phyloP scores from a whole-genome alignment of 192 early-diverging fungal genomes.

The Coemansia sp. region DNA sequence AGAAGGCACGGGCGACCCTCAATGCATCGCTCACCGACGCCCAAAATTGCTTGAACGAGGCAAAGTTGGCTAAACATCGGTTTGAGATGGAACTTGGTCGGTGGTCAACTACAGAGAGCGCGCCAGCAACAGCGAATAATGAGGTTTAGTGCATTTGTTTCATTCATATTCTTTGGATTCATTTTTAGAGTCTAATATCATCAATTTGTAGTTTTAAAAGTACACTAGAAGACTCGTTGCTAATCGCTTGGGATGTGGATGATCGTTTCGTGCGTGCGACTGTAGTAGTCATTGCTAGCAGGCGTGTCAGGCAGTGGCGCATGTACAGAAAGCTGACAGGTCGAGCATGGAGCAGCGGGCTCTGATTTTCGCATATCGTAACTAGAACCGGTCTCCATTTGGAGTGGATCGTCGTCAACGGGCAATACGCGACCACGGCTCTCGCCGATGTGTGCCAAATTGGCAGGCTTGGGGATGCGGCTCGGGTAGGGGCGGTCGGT shows the following conservation, averaged over 20 bases:
- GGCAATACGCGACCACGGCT: conserved; percentile 19
- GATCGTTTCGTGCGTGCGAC: neutral
- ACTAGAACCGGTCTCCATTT: conserved; percentile 12
- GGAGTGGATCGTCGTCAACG: conserved; percentile 46
- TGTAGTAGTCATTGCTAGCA: neutral
- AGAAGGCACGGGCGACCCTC: conserved; percentile 19
- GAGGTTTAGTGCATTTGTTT: neutral
- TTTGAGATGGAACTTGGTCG: conserved; percentile 36
- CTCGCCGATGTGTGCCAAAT: neutral
- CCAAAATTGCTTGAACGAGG: conserved; percentile 29
- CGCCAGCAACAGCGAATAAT: neutral
- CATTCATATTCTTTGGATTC: neutral
- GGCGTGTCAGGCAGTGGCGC: neutral
- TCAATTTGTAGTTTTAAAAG: conserved; percentile 5
- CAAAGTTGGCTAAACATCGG: conserved; percentile 32
- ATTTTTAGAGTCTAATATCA: neutral
- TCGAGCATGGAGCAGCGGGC: neutral
- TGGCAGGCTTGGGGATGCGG: conserved; percentile 30
- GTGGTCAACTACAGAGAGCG: conserved; percentile 14
- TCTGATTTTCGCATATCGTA: neutral
- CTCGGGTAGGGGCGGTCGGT: conserved; percentile 52
- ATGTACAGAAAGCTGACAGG: neutral
- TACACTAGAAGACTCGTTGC: neutral
- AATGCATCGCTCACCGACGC: conserved; percentile 28
- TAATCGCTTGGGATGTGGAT: neutral